Conservation (phyloP, 306 rosid genomes). For the Heteromeles arbutifolia region DNA sequence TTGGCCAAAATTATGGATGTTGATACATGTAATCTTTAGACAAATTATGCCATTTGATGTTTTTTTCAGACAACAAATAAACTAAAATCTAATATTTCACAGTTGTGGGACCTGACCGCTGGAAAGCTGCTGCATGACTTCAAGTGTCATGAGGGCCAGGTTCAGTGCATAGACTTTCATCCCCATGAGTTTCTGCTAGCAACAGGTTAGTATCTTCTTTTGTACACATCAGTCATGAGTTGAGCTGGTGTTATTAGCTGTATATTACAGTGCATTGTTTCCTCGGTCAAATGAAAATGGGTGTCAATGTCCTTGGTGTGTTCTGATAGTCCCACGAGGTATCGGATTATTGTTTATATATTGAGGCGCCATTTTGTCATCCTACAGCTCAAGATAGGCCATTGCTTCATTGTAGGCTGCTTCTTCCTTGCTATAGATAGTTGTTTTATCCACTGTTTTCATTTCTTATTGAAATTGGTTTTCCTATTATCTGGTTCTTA, state of each 20-base stretch:
- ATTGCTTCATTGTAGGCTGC: neutral
- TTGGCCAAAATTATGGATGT: neutral
- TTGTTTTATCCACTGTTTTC: neutral
- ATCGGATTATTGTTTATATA: conserved; percentile 1
- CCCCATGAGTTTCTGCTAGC: conserved; percentile 96
- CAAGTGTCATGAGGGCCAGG: conserved; percentile 89
- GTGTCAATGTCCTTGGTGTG: neutral
- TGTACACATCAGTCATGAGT: neutral
- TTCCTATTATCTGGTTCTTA: neutral
- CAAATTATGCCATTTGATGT: neutral
- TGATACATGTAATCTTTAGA: neutral
- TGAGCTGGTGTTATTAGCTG: neutral
- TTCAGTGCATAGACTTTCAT: conserved; percentile 97
- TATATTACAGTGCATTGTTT: neutral
- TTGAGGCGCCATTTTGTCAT: neutral
- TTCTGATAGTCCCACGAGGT: neutral
- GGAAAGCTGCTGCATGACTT: conserved; percentile 94
- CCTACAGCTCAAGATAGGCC: neutral
- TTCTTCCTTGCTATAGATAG: neutral
- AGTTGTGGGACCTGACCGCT: conserved; percentile 99
- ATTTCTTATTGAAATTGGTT: neutral
- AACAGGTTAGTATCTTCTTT: conserved; percentile 56
- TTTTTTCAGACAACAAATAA: neutral
- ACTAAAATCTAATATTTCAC: conserved; percentile 20
- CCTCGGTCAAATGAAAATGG: neutral